These are phyloP conservation scores for Polyporus tsugae DNA, from an alignment of 1,284 basidiomycete species.

Conservation along the genomic window DNA sequence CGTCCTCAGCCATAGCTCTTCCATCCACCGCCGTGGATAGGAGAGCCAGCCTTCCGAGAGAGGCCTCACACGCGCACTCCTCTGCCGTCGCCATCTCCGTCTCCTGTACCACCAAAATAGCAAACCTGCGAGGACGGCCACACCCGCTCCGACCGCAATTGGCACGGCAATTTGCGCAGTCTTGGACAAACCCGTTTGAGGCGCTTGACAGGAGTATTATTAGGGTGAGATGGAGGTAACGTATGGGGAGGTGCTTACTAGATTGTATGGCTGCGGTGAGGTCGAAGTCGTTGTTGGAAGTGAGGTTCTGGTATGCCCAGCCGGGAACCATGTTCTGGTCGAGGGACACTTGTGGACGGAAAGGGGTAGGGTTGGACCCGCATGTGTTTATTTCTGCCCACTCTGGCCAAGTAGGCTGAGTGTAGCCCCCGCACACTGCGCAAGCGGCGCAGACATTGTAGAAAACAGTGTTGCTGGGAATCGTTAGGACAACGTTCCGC, in stretches of 20 bases:
- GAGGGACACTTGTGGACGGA: slow-evolving; percentile 14
- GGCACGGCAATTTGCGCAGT: slow-evolving; percentile 33
- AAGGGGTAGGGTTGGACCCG: slow-evolving; percentile 12
- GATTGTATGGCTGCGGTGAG: slow-evolving; percentile 15
- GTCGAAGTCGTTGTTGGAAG: slow-evolving; percentile 23
- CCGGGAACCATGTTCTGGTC: slow-evolving; percentile 12
- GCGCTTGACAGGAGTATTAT: neutral
- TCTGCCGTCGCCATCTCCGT: slow-evolving; percentile 5
- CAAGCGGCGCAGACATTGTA: slow-evolving; percentile 32
- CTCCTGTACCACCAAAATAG: slow-evolving; percentile 26
- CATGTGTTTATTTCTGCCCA: slow-evolving; percentile 21
- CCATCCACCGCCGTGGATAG: slow-evolving; percentile 17
- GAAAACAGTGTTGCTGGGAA: slow-evolving; percentile 28
- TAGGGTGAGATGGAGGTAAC: neutral
- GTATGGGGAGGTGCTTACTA: slow-evolving; percentile 9
- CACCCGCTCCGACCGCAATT: slow-evolving; percentile 28
- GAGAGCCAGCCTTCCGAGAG: slow-evolving; percentile 13
- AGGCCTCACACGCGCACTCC: slow-evolving; percentile 11
- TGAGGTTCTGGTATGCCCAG: slow-evolving; percentile 29
- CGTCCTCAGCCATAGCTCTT: slow-evolving; percentile 6
- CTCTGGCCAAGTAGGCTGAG: slow-evolving; percentile 4
- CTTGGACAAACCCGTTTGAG: neutral
- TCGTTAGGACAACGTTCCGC: neutral
- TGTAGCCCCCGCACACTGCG: slow-evolving; percentile 13
- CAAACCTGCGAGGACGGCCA: slow-evolving; percentile 22